phyloP scores from a whole-genome alignment of 306 rosid species.

The Hippophae gyantsensis region DNA sequence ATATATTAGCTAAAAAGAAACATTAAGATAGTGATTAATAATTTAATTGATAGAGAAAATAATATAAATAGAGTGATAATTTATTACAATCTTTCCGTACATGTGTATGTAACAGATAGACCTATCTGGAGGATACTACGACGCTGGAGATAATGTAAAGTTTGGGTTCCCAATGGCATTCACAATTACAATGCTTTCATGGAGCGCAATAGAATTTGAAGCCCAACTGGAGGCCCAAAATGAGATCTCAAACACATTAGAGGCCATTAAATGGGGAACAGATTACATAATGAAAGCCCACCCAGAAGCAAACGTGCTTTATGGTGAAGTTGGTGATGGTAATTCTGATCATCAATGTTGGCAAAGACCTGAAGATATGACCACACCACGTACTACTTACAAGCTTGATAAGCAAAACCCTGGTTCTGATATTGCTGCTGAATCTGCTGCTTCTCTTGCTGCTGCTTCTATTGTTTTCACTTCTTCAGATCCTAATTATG shows the following conservation, averaged over 20 bases:
- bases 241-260: constrained; percentile 34
- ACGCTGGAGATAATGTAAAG: constrained; percentile 62
- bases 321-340: constrained; percentile 44
- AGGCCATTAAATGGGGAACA: constrained; percentile 60
- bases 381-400: constrained; percentile 28
- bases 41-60: too few species aligned
- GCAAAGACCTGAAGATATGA: constrained; percentile 69
- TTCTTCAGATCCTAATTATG: constrained; percentile 5
- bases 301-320: constrained; percentile 25
- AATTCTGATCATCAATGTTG: constrained; percentile 49
- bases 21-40: too few species aligned
- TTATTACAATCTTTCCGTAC: not conserved
- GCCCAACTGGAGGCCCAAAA: constrained; percentile 8
- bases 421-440: constrained; percentile 59
- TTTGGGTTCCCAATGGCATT: constrained; percentile 65
- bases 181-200: constrained; percentile 59
- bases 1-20: too few species aligned
- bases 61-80: not conserved
- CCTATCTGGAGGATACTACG: constrained; percentile 63
- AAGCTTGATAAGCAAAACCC: constrained; percentile 32
- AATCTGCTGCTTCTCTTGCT: constrained; percentile 53
- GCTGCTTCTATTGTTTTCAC: constrained; percentile 46
- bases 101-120: constrained; percentile 21
- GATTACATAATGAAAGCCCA: constrained; percentile 53
- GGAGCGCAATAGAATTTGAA: constrained; percentile 54